Percentiles rank a stretch among this genome's conserved stretches.
Evolutionary conservation across 1,284 basidiomycete species (phyloP).

Genomic region (Microbotryum lychnidis-dioicae): DNA sequence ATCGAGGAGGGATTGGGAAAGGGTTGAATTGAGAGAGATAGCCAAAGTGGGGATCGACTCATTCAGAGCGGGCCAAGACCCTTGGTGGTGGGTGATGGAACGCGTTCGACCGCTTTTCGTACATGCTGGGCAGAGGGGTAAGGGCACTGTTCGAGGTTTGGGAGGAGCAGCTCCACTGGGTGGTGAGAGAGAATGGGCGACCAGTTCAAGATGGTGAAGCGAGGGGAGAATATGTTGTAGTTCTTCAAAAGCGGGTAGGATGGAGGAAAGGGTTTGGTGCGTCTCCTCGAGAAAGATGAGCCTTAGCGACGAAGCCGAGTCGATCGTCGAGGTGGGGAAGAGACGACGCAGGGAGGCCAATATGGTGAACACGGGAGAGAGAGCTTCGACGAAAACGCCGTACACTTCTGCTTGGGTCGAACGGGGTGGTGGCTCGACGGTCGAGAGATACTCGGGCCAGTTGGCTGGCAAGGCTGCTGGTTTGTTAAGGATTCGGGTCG

Average conservation of each 20-base stretch:
- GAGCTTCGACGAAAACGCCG: constrained; percentile 8
- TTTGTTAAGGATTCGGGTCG: constrained; percentile 1
- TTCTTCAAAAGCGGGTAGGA: constrained; percentile 10
- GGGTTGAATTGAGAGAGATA: constrained; percentile 8
- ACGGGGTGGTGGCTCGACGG: background rate
- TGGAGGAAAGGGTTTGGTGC: background rate
- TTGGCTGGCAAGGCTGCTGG: background rate
- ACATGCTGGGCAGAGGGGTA: constrained; percentile 7
- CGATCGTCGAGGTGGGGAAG: background rate
- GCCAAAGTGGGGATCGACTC: background rate
- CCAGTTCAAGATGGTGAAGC: background rate
- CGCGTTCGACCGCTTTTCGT: background rate
- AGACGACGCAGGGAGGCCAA: constrained; percentile 5
- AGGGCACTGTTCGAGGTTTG: background rate
- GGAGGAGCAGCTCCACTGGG: background rate
- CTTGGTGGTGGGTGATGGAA: background rate
- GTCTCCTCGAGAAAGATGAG: constrained; percentile 12
- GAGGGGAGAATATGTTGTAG: constrained; percentile 12
- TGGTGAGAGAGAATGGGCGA: constrained; percentile 3
- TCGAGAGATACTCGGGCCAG: constrained; percentile 11
- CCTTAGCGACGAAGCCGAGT: background rate
- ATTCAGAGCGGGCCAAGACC: background rate
- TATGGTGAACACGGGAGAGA: constrained; percentile 13
- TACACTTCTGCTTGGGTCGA: constrained; percentile 8
- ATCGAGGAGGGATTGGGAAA: background rate